These are phyloP conservation scores for Phragmites australis DNA, from an alignment of 176 grass and related monocot species.

Conservation along the genomic window DNA sequence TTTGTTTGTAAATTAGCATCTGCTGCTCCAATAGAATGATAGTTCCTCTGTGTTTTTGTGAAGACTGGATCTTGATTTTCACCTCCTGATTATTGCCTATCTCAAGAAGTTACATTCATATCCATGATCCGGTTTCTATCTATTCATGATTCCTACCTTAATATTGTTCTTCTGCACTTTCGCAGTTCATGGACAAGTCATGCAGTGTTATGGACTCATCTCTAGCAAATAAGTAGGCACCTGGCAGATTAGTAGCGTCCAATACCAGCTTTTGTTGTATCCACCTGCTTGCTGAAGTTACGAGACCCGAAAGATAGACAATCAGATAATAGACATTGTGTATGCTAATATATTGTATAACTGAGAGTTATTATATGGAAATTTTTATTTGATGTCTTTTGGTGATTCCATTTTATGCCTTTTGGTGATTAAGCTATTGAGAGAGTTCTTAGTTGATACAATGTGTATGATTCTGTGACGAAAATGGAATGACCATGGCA, in stretches of 20 bases:
- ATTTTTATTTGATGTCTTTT: too few species aligned
- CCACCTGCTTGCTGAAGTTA: slow-evolving; percentile 34
- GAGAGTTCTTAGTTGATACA: too few species aligned
- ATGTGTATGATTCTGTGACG: too few species aligned
- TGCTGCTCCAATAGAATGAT: too few species aligned
- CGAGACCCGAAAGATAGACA: neutral
- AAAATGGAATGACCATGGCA: too few species aligned
- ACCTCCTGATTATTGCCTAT: neutral
- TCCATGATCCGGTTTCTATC: neutral
- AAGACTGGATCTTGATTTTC: neutral
- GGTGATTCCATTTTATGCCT: too few species aligned
- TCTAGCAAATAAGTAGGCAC: slow-evolving; percentile 53
- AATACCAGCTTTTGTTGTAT: slow-evolving; percentile 42
- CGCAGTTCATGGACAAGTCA: slow-evolving; percentile 68
- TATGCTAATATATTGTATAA: too few species aligned
- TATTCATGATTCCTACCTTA: neutral
- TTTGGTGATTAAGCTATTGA: too few species aligned
- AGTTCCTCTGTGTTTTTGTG: neutral
- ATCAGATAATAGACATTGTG: too few species aligned
- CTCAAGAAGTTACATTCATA: neutral
- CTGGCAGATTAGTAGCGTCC: slow-evolving; percentile 34
- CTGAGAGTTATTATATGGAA: too few species aligned
- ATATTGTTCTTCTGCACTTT: slow-evolving; percentile 1
- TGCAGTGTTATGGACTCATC: slow-evolving; percentile 65
- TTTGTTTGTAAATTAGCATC: too few species aligned